Conservation (phyloP, 306 rosid genomes). For the Vigna trinervia region DNA sequence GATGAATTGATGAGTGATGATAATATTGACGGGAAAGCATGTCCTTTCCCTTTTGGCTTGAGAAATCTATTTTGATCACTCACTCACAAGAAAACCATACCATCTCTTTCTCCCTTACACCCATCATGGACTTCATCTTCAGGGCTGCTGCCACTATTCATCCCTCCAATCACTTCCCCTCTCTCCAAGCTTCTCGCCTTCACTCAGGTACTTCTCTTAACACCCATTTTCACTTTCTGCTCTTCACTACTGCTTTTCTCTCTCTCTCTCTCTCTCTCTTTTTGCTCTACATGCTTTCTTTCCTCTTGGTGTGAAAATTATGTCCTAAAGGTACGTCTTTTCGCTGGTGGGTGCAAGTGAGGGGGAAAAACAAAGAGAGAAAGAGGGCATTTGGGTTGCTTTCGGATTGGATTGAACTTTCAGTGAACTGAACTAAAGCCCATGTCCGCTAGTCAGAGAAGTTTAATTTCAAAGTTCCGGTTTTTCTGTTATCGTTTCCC, state of each 20-base stretch:
- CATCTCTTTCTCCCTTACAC: not conserved
- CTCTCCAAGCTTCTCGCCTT: constrained; percentile 55
- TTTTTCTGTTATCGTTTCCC: not conserved
- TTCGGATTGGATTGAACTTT: constrained; percentile 2
- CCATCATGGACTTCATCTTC: constrained; percentile 68
- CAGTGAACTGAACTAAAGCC: not conserved
- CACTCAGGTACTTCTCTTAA: constrained; percentile 56
- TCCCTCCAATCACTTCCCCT: constrained; percentile 57
- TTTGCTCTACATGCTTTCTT: not conserved
- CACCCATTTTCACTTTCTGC: constrained; percentile 10
- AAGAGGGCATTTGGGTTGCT: not conserved
- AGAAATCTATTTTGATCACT: not conserved
- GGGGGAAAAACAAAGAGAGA: not conserved
- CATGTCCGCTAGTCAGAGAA: not conserved
- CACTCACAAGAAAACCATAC: not conserved
- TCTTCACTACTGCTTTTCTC: constrained; percentile 30
- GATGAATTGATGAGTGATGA: constrained; percentile 29
- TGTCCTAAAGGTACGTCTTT: not conserved
- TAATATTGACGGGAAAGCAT: constrained; percentile 3
- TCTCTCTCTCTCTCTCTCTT: too few species aligned
- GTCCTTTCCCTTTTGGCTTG: not conserved
- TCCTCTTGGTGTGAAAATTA: not conserved
- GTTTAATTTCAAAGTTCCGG: constrained; percentile 4
- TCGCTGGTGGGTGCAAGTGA: not conserved
- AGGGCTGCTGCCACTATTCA: constrained; percentile 63